phyloP scores from a whole-genome alignment of 1,284 basidiomycete genomes.

The Ustilago crameri region DNA sequence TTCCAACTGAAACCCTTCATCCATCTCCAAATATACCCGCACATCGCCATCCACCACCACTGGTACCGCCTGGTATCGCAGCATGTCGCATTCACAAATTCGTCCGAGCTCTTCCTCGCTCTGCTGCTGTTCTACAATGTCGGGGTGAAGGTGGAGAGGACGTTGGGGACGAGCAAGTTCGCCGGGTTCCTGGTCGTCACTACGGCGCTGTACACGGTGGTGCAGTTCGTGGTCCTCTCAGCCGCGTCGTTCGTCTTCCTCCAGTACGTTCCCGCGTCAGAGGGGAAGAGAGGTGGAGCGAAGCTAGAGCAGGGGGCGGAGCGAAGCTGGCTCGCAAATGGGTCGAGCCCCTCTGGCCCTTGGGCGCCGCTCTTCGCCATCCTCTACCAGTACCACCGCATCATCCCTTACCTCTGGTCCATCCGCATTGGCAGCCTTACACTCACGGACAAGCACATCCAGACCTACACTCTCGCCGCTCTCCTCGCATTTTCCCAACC shows the following conservation, averaged over 20 bases:
- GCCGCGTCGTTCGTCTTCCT: neutral
- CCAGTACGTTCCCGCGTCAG: neutral
- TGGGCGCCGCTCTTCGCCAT: conserved; percentile 33
- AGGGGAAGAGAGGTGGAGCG: too few species aligned
- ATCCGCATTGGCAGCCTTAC: conserved; percentile 8
- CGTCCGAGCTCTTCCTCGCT: conserved; percentile 82
- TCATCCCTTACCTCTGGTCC: conserved; percentile 41
- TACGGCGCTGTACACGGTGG: conserved; percentile 14
- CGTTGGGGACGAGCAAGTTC: conserved; percentile 86
- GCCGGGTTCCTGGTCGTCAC: conserved; percentile 69
- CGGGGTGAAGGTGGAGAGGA: conserved; percentile 80
- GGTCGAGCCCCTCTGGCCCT: conserved; percentile 28
- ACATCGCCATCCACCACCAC: conserved; percentile 72
- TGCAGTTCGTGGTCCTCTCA: conserved; percentile 15
- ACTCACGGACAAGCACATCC: conserved; percentile 26
- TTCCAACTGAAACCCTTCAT: conserved; percentile 40
- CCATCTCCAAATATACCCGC: conserved; percentile 70
- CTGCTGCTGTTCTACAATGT: conserved; percentile 81
- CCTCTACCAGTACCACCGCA: conserved; percentile 32
- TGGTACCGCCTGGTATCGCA: conserved; percentile 84
- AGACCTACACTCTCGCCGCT: conserved; percentile 7
- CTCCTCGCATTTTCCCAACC: conserved; percentile 31
- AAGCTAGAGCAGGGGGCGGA: neutral
- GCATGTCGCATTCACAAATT: conserved; percentile 82
- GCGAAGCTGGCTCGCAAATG: conserved; percentile 7